phyloP scores from a whole-genome alignment of 2,329 filamentous ascomycete genomes.

The Thelonectria rubi region DNA sequence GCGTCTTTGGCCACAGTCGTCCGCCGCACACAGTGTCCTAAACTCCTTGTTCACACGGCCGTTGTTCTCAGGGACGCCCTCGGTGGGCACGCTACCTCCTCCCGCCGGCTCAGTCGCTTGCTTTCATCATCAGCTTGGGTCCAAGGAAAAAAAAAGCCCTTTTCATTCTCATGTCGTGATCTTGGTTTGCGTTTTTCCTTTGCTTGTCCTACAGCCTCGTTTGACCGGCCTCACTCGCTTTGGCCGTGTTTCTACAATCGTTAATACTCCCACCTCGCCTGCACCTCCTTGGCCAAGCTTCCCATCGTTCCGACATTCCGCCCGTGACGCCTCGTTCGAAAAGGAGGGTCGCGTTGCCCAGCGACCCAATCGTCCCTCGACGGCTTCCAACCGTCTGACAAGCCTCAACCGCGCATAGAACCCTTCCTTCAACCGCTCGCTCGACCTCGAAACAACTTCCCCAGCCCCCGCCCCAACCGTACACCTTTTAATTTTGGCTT shows the following conservation, averaged over 20 bases:
- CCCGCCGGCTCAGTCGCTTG: slow-evolving; percentile 40
- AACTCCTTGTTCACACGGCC: slow-evolving; percentile 11
- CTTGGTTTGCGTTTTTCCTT: slow-evolving; percentile 31
- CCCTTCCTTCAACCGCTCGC: slow-evolving; percentile 29
- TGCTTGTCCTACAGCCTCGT: slow-evolving; percentile 35
- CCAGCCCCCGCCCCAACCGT: slow-evolving; percentile 26
- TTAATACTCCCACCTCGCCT: slow-evolving; percentile 40
- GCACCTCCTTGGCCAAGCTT: background rate
- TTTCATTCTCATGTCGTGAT: slow-evolving; percentile 26
- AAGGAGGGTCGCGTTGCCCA: slow-evolving; percentile 45
- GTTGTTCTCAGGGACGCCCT: slow-evolving; percentile 16
- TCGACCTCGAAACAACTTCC: slow-evolving; percentile 20
- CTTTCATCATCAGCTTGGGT: slow-evolving; percentile 39
- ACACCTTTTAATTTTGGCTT: slow-evolving; percentile 19
- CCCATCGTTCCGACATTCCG: slow-evolving; percentile 18
- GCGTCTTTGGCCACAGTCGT: background rate
- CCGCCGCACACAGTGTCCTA: slow-evolving; percentile 40
- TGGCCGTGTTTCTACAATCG: slow-evolving; percentile 57
- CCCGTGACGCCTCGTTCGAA: slow-evolving; percentile 35
- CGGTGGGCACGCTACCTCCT: slow-evolving; percentile 35
- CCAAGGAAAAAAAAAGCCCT: slow-evolving; percentile 28
- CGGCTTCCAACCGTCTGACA: slow-evolving; percentile 27
- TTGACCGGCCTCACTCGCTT: slow-evolving; percentile 66
- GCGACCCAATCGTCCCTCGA: slow-evolving; percentile 38
- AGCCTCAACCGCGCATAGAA: slow-evolving; percentile 25